phyloP scores from a whole-genome alignment of 148 eudicot genomes.

The Nepenthes gracilis region DNA sequence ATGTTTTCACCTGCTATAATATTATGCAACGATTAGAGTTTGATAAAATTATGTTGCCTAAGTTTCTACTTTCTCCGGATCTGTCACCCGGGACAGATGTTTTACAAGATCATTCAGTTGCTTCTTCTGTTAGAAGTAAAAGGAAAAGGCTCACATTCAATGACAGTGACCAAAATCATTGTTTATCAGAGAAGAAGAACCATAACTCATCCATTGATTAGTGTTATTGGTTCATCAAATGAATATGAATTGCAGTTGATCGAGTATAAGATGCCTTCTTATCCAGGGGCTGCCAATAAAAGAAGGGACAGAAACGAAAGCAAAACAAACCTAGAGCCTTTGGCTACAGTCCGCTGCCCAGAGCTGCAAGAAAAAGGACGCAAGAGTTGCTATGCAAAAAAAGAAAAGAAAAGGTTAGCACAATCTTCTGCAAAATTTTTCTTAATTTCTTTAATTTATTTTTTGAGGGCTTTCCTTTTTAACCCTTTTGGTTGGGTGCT shows the following conservation, averaged over 20 bases:
- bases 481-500: not conserved
- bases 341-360: too few relatives aligned
- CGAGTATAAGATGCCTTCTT: too few relatives aligned
- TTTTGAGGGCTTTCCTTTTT: too few relatives aligned
- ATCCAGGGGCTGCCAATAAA: too few relatives aligned
- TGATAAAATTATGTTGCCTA: slow-evolving; percentile 1
- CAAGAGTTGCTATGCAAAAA: too few relatives aligned
- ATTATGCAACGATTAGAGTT: slow-evolving; percentile 12
- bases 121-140: slow-evolving; percentile 6
- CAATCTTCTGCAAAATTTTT: too few relatives aligned
- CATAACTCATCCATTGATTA: not conserved
- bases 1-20: slow-evolving; percentile 30
- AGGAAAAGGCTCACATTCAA: slow-evolving; percentile 10
- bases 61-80: slow-evolving; percentile 5
- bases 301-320: too few relatives aligned
- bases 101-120: not conserved
- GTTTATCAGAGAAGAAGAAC: not conserved
- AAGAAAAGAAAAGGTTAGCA: too few relatives aligned
- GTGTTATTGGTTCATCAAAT: not conserved
- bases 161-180: not conserved
- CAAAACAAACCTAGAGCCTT: too few relatives aligned
- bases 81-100: slow-evolving; percentile 1
- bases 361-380: too few relatives aligned
- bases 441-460: too few relatives aligned
- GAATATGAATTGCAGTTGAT: too few relatives aligned